Evolutionary conservation across 768 basidiomycete genomes (phyloP).

Genomic region (Boletus fagicola): DNA sequence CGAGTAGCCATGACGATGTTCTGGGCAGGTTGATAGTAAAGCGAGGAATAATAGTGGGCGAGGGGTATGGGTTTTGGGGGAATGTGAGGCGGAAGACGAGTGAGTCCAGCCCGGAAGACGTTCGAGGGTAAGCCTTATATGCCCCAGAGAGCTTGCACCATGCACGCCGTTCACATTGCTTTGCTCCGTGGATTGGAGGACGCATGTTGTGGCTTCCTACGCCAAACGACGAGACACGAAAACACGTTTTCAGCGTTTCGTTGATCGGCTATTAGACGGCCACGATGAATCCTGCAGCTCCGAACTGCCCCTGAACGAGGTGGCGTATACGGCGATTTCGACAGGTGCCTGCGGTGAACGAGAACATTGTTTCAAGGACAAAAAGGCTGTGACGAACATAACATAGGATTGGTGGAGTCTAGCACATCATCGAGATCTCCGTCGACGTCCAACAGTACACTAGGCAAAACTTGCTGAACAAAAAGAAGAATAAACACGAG

Average conservation of each 20-base stretch:
- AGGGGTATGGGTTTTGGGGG: not conserved
- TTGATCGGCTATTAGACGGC: constrained; percentile 27
- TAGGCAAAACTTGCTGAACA: constrained; percentile 8
- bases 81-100: not conserved
- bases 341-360: not conserved
- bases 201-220: constrained; percentile 18
- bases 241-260: constrained; percentile 21
- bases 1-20: constrained; percentile 23
- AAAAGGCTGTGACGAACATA: constrained; percentile 6
- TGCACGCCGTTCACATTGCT: constrained; percentile 16
- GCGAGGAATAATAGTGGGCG: not conserved
- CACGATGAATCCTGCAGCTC: constrained; percentile 29
- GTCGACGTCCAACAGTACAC: constrained; percentile 6
- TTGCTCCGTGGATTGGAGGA: constrained; percentile 4
- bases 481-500: constrained; percentile 13
- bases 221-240: constrained; percentile 1
- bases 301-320: constrained; percentile 1
- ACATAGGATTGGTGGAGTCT: constrained; percentile 5
- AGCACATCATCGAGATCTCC: constrained; percentile 14
- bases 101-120: not conserved
- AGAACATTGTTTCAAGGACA: not conserved
- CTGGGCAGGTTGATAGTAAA: not conserved
- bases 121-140: constrained; percentile 17
- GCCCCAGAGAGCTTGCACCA: constrained; percentile 3
- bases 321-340: constrained; percentile 17